A percentile compares a stretch with the other conserved stretches of the same genome.
Evolutionary conservation across 176 grass and related monocot genomes (phyloP).

Genomic region (Areca catechu): DNA sequence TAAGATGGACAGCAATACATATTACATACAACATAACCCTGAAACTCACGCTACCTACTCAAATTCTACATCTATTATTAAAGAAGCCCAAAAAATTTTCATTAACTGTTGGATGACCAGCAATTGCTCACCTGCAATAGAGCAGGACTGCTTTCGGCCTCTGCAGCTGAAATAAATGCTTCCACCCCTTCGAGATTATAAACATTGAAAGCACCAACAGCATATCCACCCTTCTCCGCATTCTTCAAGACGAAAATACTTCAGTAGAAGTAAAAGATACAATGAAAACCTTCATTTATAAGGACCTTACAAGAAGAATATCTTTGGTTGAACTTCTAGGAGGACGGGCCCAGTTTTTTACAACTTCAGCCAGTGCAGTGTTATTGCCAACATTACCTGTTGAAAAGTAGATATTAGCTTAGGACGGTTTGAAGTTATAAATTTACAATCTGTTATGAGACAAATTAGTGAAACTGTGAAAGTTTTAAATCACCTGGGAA

Average conservation of each 20-base stretch:
- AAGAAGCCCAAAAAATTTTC: too few relatives aligned
- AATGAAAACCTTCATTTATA: conserved; percentile 3
- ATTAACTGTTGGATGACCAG: background rate
- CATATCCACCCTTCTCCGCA: conserved; percentile 78
- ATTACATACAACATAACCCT: too few relatives aligned
- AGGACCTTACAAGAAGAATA: conserved; percentile 68
- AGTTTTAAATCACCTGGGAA: conserved; percentile 65
- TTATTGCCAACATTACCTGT: conserved; percentile 95
- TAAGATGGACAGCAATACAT: too few relatives aligned
- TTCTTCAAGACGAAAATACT: conserved; percentile 42
- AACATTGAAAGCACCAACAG: conserved; percentile 94
- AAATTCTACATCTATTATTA: too few relatives aligned
- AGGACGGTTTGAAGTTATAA: too few relatives aligned
- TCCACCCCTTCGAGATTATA: conserved; percentile 94
- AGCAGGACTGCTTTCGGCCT: conserved; percentile 80
- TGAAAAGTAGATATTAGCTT: conserved; percentile 1
- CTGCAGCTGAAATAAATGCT: conserved; percentile 88
- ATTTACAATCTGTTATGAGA: too few relatives aligned
- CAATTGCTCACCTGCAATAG: conserved; percentile 63
- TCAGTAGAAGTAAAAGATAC: conserved; percentile 21
- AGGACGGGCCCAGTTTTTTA: conserved; percentile 57
- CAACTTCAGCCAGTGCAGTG: conserved; percentile 74
- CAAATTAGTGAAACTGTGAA: background rate
- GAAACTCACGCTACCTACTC: too few relatives aligned
- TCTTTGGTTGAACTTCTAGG: conserved; percentile 66